Conservation (phyloP, 2,329 filamentous ascomycete genomes). For the Xylaria digitata region DNA sequence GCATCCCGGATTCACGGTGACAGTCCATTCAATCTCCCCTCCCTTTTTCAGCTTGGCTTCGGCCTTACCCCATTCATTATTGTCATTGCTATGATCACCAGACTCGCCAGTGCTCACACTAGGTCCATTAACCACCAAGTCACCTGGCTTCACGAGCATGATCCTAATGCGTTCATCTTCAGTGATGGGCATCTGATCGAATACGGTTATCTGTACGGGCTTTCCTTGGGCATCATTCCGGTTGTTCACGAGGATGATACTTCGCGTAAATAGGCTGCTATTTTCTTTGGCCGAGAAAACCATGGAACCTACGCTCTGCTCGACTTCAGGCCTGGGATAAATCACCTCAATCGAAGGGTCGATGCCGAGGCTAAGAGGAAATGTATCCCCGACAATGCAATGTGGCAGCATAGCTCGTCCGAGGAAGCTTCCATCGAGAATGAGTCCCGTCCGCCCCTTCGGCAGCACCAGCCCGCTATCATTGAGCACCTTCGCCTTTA, state of each 20-base stretch:
- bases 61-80: conserved; percentile 65
- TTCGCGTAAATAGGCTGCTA: conserved; percentile 61
- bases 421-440: conserved; percentile 72
- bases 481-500: conserved; percentile 68
- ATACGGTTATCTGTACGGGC: conserved; percentile 60
- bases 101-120: conserved; percentile 53
- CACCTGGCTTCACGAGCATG: conserved; percentile 61
- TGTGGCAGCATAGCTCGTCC: conserved; percentile 66
- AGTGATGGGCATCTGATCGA: conserved; percentile 72
- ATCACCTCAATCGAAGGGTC: conserved; percentile 67
- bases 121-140: conserved; percentile 56
- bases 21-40: conserved; percentile 69
- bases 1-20: conserved; percentile 67
- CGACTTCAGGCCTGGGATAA: conserved; percentile 67
- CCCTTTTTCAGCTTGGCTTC: conserved; percentile 64
- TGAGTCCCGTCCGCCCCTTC: conserved; percentile 66
- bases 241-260: conserved; percentile 64
- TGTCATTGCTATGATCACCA: conserved; percentile 46
- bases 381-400: conserved; percentile 64
- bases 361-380: conserved; percentile 67
- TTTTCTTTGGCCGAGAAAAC: conserved; percentile 66
- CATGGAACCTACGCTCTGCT: conserved; percentile 62
- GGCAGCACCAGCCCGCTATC: conserved; percentile 66
- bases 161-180: conserved; percentile 69
- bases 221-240: conserved; percentile 51